Evolutionary conservation across 2,329 filamentous ascomycete species (phyloP), one percentile per base, ranked within the genome.

Genomic region (Fusarium torreyae): DNA sequence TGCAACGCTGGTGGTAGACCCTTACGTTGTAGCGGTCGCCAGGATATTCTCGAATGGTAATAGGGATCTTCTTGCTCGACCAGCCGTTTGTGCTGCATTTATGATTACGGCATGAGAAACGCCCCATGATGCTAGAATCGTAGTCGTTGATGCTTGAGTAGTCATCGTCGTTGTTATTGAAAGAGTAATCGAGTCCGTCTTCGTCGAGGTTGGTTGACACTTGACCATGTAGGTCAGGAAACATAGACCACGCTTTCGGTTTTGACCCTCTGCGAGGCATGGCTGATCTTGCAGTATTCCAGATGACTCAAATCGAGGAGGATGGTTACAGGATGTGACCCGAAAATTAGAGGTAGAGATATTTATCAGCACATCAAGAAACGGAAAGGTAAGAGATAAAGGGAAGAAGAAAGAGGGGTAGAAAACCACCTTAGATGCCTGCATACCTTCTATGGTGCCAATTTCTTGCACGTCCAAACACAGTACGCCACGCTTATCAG

Each of bases 1-100:
- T 68, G 73, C 81, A 83, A 2, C 74, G 75, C 56, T 82, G 81
- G 40, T 79, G 73, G 59, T 77, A 82, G 1, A 82, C 77, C 3
- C 73, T 42, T 1, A 74, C 80, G 50, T 81, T 80, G 69, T 83
- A 83, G 6, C 68, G 63, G 7, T 71, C 46, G 0, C 39, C 45
- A 0, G 24, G 26, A 42, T 79, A 82, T 36, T 70, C 57, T 10
- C 77, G 74, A 18, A 82, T 82, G 1, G 66, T 69, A 15, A 80
- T 77, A 8, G 77, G 64, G 17, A 83, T 76, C 31, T 39, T 66
- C 58, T 68, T 77, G 74, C 80, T 83, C 3, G 46, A 42, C 81
- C 80, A 81, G 17, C 60, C 63, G 0, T 28, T 24, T 0, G 44
- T 57, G 11, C 18, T 18, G 49, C 78, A 81, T 1, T 14, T 48